Conservation (phyloP, 2,329 filamentous ascomycete genomes). For the Boeremia exigua region DNA sequence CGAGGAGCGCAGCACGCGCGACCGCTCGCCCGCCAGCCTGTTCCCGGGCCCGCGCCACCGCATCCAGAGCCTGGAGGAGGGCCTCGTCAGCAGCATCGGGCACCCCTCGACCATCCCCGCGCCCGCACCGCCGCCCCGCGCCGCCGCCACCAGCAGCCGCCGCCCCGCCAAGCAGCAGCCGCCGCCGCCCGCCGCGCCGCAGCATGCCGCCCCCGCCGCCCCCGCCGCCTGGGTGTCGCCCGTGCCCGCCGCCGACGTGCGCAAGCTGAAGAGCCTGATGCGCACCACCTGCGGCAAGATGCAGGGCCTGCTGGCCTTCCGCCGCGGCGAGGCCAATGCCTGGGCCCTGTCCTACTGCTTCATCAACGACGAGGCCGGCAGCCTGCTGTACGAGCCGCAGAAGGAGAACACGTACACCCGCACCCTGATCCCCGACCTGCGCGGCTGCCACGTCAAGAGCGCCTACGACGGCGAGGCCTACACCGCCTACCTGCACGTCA, state of each 20-base stretch:
- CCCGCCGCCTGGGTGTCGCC: conserved; percentile 46
- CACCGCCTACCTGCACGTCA: conserved; percentile 58
- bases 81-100: conserved; percentile 50
- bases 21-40: conserved; percentile 50
- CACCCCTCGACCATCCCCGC: conserved; percentile 49
- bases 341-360: conserved; percentile 78
- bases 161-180: conserved; percentile 21
- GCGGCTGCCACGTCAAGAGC: conserved; percentile 72
- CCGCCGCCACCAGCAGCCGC: conserved; percentile 23
- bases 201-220: conserved; percentile 20
- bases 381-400: conserved; percentile 75
- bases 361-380: conserved; percentile 77
- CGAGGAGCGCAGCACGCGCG: conserved; percentile 52
- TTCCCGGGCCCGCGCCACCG: conserved; percentile 63
- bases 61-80: conserved; percentile 56
- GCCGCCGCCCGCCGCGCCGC: conserved; percentile 30
- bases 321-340: conserved; percentile 63
- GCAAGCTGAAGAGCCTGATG: conserved; percentile 77
- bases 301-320: conserved; percentile 78
- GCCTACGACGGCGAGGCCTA: conserved; percentile 55
- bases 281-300: conserved; percentile 78
- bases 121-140: conserved; percentile 8
- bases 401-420: conserved; percentile 67
- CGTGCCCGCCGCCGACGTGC: conserved; percentile 68
- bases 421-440: conserved; percentile 73